Conservation (phyloP, 768 basidiomycete species). For the Calocybe gangraenosa region DNA sequence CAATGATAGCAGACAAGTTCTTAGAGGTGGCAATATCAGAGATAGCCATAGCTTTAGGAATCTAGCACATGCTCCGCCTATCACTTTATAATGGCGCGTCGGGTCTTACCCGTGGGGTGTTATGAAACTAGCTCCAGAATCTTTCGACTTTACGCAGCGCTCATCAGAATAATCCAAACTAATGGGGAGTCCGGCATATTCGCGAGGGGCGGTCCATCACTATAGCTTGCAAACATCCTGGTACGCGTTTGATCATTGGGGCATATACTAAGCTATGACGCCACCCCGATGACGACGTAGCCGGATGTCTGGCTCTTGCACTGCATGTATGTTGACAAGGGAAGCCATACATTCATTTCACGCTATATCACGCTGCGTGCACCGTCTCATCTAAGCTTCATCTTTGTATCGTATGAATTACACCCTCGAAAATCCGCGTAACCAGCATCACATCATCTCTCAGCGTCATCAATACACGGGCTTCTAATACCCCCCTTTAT, state of each 20-base stretch:
- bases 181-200: not conserved
- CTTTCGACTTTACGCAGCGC: not conserved
- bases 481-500: too few species aligned
- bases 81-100: conserved; percentile 1
- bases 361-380: too few species aligned
- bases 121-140: conserved; percentile 1
- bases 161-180: conserved; percentile 1
- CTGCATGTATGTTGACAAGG: not conserved
- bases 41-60: not conserved
- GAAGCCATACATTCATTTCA: too few species aligned
- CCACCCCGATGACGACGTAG: not conserved
- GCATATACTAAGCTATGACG: not conserved
- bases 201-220: not conserved
- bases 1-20: not conserved
- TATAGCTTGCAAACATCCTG: not conserved
- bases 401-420: too few species aligned
- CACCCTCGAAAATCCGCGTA: too few species aligned
- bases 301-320: not conserved
- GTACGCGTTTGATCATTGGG: not conserved
- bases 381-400: too few species aligned
- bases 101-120: conserved; percentile 7
- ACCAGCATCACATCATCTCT: too few species aligned
- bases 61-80: not conserved
- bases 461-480: too few species aligned
- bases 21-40: not conserved